Percentiles rank a stretch among this genome's conserved stretches.
Conservation (phyloP, 2,329 filamentous ascomycete species). For the Aurifilum marmelostoma region DNA sequence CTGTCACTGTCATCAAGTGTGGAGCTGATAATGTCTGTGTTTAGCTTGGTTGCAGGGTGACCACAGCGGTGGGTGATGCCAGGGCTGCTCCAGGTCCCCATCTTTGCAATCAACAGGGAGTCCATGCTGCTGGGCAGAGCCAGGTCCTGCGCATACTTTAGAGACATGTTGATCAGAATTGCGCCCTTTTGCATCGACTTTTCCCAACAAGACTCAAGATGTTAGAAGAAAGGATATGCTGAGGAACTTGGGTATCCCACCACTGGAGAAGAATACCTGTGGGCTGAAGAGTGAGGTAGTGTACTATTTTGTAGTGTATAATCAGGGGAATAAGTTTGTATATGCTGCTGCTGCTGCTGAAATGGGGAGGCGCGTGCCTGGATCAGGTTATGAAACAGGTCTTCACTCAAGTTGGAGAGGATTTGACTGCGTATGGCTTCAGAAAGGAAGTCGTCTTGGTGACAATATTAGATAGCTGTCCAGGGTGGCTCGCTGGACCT, state of each 20-base stretch:
- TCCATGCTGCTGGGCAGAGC: background rate
- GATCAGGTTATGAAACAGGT: background rate
- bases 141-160: background rate
- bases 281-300: background rate
- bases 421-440: background rate
- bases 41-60: background rate
- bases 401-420: background rate
- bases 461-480: background rate
- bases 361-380: background rate
- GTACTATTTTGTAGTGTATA: conserved; percentile 7
- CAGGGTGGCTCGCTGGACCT: background rate
- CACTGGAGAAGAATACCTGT: background rate
- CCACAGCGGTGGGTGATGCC: background rate
- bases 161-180: background rate
- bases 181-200: background rate
- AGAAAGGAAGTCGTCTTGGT: background rate
- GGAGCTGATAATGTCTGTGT: background rate
- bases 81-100: background rate
- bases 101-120: background rate
- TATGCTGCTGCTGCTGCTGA: background rate
- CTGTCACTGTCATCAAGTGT: background rate
- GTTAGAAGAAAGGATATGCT: too few relatives aligned
- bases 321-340: background rate
- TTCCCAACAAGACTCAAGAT: background rate
- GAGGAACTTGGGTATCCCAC: background rate